Conservation (phyloP, 768 basidiomycete species). For the Lactifluus piperatus region DNA sequence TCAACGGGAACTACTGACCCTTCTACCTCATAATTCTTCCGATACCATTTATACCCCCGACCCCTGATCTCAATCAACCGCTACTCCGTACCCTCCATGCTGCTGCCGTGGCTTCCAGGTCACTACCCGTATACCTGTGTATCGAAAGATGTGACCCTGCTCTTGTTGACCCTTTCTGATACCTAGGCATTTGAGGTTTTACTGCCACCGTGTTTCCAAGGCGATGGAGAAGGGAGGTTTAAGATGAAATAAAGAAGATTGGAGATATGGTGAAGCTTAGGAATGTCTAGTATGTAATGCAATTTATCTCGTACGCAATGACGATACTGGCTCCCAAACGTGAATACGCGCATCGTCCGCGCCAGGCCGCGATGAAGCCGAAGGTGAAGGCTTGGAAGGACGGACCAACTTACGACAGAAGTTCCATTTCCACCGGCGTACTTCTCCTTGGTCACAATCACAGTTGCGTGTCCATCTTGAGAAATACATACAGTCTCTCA, state of each 20-base stretch:
- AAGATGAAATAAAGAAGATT: constrained; percentile 58
- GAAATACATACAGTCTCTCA: neutral
- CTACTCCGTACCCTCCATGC: constrained; percentile 59
- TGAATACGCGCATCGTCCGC: neutral
- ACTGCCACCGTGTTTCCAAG: constrained; percentile 48
- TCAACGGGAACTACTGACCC: constrained; percentile 25
- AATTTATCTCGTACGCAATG: neutral
- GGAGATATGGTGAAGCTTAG: constrained; percentile 58
- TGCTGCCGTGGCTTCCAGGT: constrained; percentile 34
- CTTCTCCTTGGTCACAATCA: neutral
- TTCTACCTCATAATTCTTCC: constrained; percentile 76
- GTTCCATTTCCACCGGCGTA: neutral
- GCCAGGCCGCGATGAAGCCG: neutral
- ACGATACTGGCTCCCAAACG: neutral
- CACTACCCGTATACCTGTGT: constrained; percentile 51
- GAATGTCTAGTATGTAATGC: constrained; percentile 1
- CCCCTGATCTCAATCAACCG: constrained; percentile 48
- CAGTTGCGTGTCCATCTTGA: neutral
- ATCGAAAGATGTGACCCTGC: constrained; percentile 71
- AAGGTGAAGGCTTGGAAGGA: neutral
- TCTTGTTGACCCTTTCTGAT: constrained; percentile 53
- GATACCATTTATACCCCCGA: constrained; percentile 67
- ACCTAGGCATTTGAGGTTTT: constrained; percentile 53
- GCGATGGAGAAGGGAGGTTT: constrained; percentile 49
- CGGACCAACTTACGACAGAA: neutral